Conservation (phyloP, 192 early-diverging fungal species). For the Lunasporangiospora selenospora region DNA sequence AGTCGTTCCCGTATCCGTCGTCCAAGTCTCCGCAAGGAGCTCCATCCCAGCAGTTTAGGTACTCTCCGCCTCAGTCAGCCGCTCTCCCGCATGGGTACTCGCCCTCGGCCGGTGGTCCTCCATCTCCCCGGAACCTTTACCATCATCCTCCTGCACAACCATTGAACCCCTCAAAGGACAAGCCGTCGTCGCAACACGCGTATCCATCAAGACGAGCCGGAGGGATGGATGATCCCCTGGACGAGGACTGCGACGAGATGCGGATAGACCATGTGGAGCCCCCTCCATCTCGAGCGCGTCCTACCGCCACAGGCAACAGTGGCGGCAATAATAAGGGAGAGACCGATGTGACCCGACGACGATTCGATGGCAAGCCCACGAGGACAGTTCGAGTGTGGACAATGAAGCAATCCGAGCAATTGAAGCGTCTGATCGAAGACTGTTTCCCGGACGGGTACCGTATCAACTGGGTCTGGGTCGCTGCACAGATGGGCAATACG, state of each 20-base stretch:
- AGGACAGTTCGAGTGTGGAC: conserved; percentile 44
- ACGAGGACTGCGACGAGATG: conserved; percentile 8
- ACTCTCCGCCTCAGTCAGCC: too few relatives aligned
- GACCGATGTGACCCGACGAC: neutral
- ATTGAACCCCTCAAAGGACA: too few relatives aligned
- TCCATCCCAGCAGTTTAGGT: too few relatives aligned
- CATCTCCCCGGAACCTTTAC: neutral
- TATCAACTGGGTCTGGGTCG: conserved; percentile 49
- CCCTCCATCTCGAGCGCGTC: neutral
- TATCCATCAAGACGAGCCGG: too few relatives aligned
- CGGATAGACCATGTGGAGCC: conserved; percentile 5
- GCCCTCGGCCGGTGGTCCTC: too few relatives aligned
- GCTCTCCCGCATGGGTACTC: too few relatives aligned
- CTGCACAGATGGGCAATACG: conserved; percentile 45
- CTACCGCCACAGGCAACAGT: too few relatives aligned
- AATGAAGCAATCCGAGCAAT: conserved; percentile 36
- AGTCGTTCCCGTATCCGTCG: too few relatives aligned
- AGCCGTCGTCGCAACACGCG: too few relatives aligned
- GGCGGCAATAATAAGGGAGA: too few relatives aligned
- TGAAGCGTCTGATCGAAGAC: conserved; percentile 41
- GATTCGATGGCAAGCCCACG: conserved; percentile 26
- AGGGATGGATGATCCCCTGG: too few relatives aligned
- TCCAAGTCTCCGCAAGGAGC: too few relatives aligned
- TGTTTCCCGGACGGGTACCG: conserved; percentile 45
- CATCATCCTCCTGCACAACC: neutral